Evolutionary conservation across 2,329 filamentous ascomycete species (phyloP).

Genomic region (Alternaria sp.): DNA sequence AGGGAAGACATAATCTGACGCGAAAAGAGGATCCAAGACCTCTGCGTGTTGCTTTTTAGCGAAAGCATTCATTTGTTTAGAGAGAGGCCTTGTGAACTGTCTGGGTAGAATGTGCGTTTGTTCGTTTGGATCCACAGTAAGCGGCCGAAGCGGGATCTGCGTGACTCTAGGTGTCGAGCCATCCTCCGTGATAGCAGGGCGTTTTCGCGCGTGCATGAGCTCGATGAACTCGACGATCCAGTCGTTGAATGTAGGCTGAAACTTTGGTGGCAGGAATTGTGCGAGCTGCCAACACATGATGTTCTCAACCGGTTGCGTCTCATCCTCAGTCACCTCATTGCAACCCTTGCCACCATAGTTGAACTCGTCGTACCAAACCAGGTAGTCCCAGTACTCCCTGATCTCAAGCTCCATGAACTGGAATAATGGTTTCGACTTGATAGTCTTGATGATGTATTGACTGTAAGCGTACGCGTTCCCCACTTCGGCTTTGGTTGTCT

Average conservation of each 20-base stretch:
- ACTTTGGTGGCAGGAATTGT: constrained; percentile 80
- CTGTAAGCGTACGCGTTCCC: constrained; percentile 96
- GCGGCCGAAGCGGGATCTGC: constrained; percentile 66
- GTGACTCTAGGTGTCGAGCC: constrained; percentile 63
- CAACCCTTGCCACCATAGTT: constrained; percentile 98
- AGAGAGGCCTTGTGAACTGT: constrained; percentile 84
- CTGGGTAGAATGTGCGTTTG: constrained; percentile 76
- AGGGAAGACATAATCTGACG: constrained; percentile 86
- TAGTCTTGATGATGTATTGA: constrained; percentile 97
- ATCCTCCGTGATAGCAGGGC: constrained; percentile 58
- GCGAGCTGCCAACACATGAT: constrained; percentile 99
- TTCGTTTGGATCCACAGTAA: constrained; percentile 65
- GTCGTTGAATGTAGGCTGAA: constrained; percentile 86
- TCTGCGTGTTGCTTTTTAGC: constrained; percentile 87
- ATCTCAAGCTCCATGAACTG: constrained; percentile 97
- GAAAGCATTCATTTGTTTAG: constrained; percentile 85
- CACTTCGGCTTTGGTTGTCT: constrained; percentile 96
- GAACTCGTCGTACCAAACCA: constrained; percentile 98
- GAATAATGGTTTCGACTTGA: constrained; percentile 93
- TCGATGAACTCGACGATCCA: constrained; percentile 96
- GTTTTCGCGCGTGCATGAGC: constrained; percentile 88
- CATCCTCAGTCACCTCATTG: constrained; percentile 76
- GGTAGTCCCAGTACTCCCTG: constrained; percentile 99
- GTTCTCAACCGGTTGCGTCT: constrained; percentile 83
- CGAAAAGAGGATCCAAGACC: constrained; percentile 86